Conservation (phyloP, 768 basidiomycete species). For the Auricularia auricula-judae region DNA sequence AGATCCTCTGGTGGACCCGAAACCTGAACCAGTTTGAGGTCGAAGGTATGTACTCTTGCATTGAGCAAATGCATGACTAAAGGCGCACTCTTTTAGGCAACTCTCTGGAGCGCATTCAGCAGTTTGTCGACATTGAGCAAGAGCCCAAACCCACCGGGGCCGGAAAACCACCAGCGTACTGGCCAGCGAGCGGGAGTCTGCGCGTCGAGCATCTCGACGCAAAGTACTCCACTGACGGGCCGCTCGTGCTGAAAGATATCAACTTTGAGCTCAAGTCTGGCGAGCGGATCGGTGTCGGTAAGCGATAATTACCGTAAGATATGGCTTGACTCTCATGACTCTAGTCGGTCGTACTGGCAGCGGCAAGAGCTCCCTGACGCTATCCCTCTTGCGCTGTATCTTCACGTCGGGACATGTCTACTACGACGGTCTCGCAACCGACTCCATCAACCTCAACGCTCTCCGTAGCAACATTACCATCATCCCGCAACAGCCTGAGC, state of each 20-base stretch:
- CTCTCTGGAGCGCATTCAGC: slow-evolving; percentile 24
- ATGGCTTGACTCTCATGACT: not conserved
- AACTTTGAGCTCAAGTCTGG: slow-evolving; percentile 27
- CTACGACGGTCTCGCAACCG: slow-evolving; percentile 24
- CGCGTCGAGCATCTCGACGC: slow-evolving; percentile 45
- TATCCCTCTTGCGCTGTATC: slow-evolving; percentile 28
- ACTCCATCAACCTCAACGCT: slow-evolving; percentile 24
- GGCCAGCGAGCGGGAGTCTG: slow-evolving; percentile 51
- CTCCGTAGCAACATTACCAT: slow-evolving; percentile 26
- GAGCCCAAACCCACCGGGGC: slow-evolving; percentile 30
- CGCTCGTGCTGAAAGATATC: slow-evolving; percentile 35
- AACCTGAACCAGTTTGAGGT: not conserved
- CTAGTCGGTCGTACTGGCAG: not conserved
- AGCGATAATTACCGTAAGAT: not conserved
- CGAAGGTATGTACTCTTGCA: not conserved
- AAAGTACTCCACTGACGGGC: slow-evolving; percentile 35
- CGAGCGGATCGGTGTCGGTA: slow-evolving; percentile 27
- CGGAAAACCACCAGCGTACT: slow-evolving; percentile 50
- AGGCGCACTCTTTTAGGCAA: not conserved
- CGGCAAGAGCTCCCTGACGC: slow-evolving; percentile 13
- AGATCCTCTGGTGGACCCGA: not conserved
- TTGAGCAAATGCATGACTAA: no score
- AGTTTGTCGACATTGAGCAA: slow-evolving; percentile 46
- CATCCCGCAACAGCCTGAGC: slow-evolving; percentile 15
- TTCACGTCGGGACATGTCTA: slow-evolving; percentile 25